A percentile compares a stretch with the other conserved stretches of the same genome.
These are phyloP conservation scores for Hypseocharis bilobata DNA, from an alignment of 441 rosid genomes.

Conservation along the genomic window DNA sequence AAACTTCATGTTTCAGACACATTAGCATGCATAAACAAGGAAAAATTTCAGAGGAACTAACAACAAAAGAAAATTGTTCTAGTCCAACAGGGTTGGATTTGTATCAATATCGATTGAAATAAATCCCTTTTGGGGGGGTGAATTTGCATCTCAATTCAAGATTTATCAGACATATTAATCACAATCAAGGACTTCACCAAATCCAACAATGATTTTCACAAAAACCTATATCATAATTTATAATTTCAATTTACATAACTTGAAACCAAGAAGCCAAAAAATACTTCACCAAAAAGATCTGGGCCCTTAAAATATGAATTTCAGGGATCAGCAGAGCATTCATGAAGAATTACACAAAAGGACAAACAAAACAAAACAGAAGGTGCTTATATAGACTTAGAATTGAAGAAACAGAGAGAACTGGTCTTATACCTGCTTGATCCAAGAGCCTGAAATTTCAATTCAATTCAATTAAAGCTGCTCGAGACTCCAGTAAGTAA, in stretches of 20 bases:
- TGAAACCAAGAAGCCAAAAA: background rate
- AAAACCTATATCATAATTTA: background rate
- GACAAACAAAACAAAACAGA: constrained; percentile 13
- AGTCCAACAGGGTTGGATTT: too few species aligned
- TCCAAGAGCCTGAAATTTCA: constrained; percentile 37
- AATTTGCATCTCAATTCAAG: constrained; percentile 12
- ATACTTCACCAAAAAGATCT: constrained; percentile 3
- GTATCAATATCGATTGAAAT: too few species aligned
- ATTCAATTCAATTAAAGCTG: constrained; percentile 36
- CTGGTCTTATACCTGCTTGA: constrained; percentile 41
- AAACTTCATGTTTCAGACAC: too few species aligned
- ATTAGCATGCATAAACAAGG: too few species aligned
- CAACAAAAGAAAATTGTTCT: constrained; percentile 4
- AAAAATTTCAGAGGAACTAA: too few species aligned
- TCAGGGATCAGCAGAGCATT: background rate
- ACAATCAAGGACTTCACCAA: background rate
- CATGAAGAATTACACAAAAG: constrained; percentile 1
- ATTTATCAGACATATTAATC: constrained; percentile 16
- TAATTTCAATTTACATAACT: background rate
- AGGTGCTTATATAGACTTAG: background rate
- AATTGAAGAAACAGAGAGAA: constrained; percentile 6
- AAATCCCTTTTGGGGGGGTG: too few species aligned
- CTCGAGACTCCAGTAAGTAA: constrained; percentile 31
- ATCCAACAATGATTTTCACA: constrained; percentile 2
- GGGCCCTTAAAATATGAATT: constrained; percentile 2